Conservation (phyloP, 2,329 filamentous ascomycete genomes). For the Verticillium tricorpus region DNA sequence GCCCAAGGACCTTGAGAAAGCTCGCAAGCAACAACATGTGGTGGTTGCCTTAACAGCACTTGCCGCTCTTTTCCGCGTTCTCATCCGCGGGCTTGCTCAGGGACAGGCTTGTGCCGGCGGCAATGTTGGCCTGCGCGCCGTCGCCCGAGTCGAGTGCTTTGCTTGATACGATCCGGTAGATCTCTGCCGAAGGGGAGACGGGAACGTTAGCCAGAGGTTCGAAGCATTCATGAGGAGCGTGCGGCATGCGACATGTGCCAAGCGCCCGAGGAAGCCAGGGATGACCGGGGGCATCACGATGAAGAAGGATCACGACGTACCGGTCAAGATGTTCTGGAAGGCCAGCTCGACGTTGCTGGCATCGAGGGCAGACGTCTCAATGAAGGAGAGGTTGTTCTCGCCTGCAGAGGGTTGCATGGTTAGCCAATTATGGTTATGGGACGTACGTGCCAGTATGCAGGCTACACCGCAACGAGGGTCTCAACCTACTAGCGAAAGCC, state of each 20-base stretch:
- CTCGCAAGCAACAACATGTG: slow-evolving; percentile 11
- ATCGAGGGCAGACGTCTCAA: slow-evolving; percentile 97
- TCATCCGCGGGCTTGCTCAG: slow-evolving; percentile 82
- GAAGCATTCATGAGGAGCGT: slow-evolving; percentile 6
- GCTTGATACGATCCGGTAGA: slow-evolving; percentile 98
- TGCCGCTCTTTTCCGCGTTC: slow-evolving; percentile 68
- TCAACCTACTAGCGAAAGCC: slow-evolving; percentile 79
- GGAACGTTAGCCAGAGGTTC: slow-evolving; percentile 3
- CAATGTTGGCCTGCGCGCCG: slow-evolving; percentile 71
- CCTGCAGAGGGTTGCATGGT: slow-evolving; percentile 43
- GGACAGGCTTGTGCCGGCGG: slow-evolving; percentile 76
- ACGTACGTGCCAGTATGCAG: not conserved
- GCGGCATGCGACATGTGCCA: not conserved
- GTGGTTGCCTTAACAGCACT: slow-evolving; percentile 63
- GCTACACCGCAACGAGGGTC: slow-evolving; percentile 10
- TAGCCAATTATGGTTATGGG: slow-evolving; percentile 3
- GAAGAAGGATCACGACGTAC: slow-evolving; percentile 46
- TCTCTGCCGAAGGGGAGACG: slow-evolving; percentile 57
- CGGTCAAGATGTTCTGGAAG: slow-evolving; percentile 98
- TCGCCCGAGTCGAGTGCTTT: slow-evolving; percentile 94
- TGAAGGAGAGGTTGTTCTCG: slow-evolving; percentile 98
- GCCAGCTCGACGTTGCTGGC: slow-evolving; percentile 98
- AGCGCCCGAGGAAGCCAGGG: not conserved
- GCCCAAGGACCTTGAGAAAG: slow-evolving; percentile 9
- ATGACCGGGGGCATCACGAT: not conserved